Base-by-base conservation (phyloP, 176 grass and related monocot species). In the Oryza meyeriana region DNA sequence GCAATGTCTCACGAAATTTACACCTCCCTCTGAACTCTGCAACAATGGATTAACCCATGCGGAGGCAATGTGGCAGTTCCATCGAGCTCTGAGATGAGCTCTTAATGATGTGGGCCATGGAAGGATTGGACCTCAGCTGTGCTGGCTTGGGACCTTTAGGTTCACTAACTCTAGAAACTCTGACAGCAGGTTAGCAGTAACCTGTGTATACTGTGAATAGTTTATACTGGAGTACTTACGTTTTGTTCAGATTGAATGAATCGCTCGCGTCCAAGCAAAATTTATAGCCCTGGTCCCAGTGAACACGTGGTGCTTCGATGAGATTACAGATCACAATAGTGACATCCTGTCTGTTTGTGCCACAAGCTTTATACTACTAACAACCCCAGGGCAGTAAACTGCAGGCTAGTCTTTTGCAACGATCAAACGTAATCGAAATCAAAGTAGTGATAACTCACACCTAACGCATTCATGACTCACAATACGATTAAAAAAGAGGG, bases 261-360 rank as follows among this genome's bases (percentile, higher is more conserved):
- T 18, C 47, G 17, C 20, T 57, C 22, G 47, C n/a, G 28, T 16
- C 66, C 66, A 69, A 11, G 44, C 34, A 59, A 11, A 70, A 63
- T 50, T 65, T 72, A 72, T 47, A 45, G 70, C 81, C 69, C 29
- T 48, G 70, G 81, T 48, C 39, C 40, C 70, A 28, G 20, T 57
- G 40, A 35, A 64, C 29, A 45, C 34, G 58, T 25, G 38, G 12
- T 74, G 57, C 17, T 27, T 34, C 27, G 55, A 26, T 24, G 27
- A 17, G 68, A 35, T 68, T 50, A 64, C 22, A 25, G 6, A 59
- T 57, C 13, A 18, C 17, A 76, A 5, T 1, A 29, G 14, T 29
- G 40, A 27, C 22, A 26, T 40, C 41, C 44, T 72, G 41, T 72
- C 28, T 47, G 69, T 30, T 72, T 72, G 8, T 47, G 44, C 69